Percentiles rank a stretch among this genome's conserved stretches.
These are phyloP conservation scores for Rachicladosporium sp. DNA, from an alignment of 2,329 filamentous ascomycete genomes.

Conservation along the genomic window DNA sequence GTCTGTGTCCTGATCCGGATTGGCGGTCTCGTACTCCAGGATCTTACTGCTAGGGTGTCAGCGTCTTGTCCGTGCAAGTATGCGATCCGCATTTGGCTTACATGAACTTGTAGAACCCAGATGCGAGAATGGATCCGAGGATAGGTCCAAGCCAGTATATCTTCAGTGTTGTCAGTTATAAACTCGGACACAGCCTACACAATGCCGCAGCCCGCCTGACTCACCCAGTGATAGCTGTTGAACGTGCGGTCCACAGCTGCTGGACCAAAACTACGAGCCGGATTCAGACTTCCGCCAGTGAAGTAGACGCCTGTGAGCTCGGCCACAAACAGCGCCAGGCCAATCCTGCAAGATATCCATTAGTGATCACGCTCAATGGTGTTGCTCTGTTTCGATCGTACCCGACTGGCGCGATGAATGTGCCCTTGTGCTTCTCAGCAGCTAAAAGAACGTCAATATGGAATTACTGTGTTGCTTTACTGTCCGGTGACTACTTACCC, in stretches of 20 bases:
- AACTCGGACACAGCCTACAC: no score
- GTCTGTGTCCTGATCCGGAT: constrained; percentile 18
- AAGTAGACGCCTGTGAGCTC: constrained; percentile 30
- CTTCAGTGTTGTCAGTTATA: background rate
- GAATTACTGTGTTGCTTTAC: no score
- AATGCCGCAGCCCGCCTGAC: no score
- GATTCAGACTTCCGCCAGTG: constrained; percentile 26
- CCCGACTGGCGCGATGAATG: constrained; percentile 31
- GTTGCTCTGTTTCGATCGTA: constrained; percentile 38
- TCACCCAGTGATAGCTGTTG: constrained; percentile 19
- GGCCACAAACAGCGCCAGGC: constrained; percentile 35
- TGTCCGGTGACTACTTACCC: constrained; percentile 1
- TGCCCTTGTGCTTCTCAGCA: constrained; percentile 29
- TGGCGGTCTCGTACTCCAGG: constrained; percentile 24
- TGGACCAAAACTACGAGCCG: constrained; percentile 23
- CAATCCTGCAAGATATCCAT: constrained; percentile 21
- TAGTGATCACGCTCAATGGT: constrained; percentile 3
- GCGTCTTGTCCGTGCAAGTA: no score
- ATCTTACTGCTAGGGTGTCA: constrained; percentile 13
- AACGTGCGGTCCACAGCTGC: constrained; percentile 19
- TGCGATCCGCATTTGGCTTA: no score
- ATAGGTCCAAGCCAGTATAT: constrained; percentile 23
- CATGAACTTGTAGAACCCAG: constrained; percentile 21
- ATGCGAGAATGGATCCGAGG: constrained; percentile 19
- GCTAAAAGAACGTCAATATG: no score